These are phyloP conservation scores for Fallopia convolvulus DNA, from an alignment of 148 eudicot genomes.

Conservation along the genomic window DNA sequence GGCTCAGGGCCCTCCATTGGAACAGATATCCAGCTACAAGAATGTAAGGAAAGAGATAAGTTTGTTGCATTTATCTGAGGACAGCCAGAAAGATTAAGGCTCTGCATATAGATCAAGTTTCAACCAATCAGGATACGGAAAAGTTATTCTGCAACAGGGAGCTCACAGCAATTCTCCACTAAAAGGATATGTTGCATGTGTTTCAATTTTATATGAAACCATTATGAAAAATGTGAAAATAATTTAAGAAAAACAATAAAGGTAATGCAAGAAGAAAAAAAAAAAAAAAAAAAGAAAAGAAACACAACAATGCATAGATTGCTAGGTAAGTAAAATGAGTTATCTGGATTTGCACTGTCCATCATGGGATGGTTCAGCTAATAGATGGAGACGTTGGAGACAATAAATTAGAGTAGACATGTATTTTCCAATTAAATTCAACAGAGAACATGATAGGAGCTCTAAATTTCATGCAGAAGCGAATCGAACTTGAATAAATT, in stretches of 20 bases:
- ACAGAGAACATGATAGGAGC: not conserved
- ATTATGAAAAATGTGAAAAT: not conserved
- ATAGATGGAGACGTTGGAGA: not conserved
- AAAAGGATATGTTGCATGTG: not conserved
- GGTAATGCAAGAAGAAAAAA: not conserved
- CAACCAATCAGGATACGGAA: not conserved
- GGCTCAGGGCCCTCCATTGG: conserved; percentile 22
- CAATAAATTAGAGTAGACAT: too few relatives aligned
- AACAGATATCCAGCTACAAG: conserved; percentile 21
- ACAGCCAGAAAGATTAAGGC: conserved; percentile 79
- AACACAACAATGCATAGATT: not conserved
- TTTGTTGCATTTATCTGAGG: conserved; percentile 43
- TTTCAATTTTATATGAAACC: conserved; percentile 2
- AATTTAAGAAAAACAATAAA: not conserved
- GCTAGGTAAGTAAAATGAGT: not conserved
- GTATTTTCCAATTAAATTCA: too few relatives aligned
- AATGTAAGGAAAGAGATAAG: conserved; percentile 54
- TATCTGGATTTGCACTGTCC: too few relatives aligned
- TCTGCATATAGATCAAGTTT: conserved; percentile 39
- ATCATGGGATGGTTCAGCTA: too few relatives aligned
- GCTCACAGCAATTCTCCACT: not conserved
- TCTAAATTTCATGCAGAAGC: not conserved
- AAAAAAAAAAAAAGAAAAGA: too few relatives aligned
- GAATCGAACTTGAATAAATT: not conserved
- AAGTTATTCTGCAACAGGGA: not conserved